Evolutionary conservation across 2,329 filamentous ascomycete genomes (phyloP), one percentile per base, ranked within the genome.

Genomic region (Microcyclosporella mali): DNA sequence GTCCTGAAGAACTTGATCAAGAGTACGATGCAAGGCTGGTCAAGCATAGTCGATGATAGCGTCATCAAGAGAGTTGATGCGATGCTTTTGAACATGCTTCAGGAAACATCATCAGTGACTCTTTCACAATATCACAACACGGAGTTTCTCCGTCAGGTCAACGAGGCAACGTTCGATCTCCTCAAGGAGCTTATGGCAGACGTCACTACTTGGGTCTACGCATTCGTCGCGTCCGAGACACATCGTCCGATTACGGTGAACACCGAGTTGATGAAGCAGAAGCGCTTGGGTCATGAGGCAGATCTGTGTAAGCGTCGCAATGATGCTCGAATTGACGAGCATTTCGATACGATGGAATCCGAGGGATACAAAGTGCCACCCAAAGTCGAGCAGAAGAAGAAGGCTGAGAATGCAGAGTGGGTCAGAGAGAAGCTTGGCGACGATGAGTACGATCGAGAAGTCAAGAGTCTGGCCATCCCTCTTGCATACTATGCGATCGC

Each of bases 401-500:
- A 57, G 29, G 15, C 59, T 0, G 56, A 53, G 14, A 60, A 65
- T 4, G 47, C 58, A 1, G 42, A 38, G 2, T 55, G 54, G 33
- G 32, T 58, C n/a, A 49, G 47, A 4, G 36, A 60, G 0, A 43
- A 71, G 18, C 66, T 86, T 9, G 73, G 72, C 0, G 59, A 67
- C 0, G 84, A 88, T 53, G 68, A 70, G 0, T 87, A 78, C 51
- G 58, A 69, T 1, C 62, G 66, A 0, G 83, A 87, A 56, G 62
- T 88, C 1, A 68, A 73, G 7, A 76, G 84, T 0, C 75, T 84
- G 0, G 72, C 79, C 0, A 78, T 79, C 3, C 72, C 85, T 33
- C 70, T 81, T 0, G 82, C 76, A 0, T 88, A 88, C 60, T 88
- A 88, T 56, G 71, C 77, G 35, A 74, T 82, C 3, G 82, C 84